Conservation (phyloP, 495 filamentous ascomycete genomes). For the Podospora bellae-mahoneyi region DNA sequence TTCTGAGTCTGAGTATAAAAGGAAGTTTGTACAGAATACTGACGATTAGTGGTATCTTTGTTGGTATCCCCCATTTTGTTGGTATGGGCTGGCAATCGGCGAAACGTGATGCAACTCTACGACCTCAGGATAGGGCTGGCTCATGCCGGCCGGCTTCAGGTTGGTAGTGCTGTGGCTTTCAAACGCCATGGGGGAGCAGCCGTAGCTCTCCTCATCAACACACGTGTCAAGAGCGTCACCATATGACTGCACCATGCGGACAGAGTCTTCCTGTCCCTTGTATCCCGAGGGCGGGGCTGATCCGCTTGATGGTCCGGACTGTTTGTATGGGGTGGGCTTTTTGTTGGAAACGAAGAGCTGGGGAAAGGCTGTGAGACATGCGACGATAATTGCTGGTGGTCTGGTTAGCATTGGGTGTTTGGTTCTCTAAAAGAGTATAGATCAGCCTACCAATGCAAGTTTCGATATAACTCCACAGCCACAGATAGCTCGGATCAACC, state of each 20-base stretch:
- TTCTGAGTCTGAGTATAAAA: neutral
- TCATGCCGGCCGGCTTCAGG: neutral
- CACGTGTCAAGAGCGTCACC: neutral
- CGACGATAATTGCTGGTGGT: neutral
- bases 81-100: neutral
- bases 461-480: slow-evolving; percentile 5
- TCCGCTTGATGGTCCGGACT: neutral
- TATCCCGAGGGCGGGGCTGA: neutral
- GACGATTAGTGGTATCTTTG: neutral
- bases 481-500: neutral
- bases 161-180: slow-evolving; percentile 2
- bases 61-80: neutral
- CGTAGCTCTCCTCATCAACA: neutral
- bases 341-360: slow-evolving; percentile 8
- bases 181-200: neutral
- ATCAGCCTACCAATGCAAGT: neutral
- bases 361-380: slow-evolving; percentile 4
- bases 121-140: neutral
- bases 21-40: neutral
- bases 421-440: neutral
- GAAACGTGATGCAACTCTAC: neutral
- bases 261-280: neutral
- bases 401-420: neutral
- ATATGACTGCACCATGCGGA: slow-evolving; percentile 2
- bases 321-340: neutral